phyloP scores from a whole-genome alignment of 2,329 filamentous ascomycete genomes.

The Periconia sp. region DNA sequence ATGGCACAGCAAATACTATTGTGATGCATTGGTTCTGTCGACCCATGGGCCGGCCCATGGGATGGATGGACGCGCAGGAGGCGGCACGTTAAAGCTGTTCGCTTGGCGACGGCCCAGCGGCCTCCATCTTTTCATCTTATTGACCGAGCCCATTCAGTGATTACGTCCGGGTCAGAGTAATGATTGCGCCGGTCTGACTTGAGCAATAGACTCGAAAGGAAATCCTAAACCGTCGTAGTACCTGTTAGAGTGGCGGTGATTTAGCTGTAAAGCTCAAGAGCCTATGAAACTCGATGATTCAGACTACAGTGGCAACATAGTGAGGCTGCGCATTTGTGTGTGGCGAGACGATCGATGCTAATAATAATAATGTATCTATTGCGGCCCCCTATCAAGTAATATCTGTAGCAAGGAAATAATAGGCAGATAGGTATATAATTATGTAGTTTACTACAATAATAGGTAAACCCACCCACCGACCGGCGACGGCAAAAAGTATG shows the following conservation, averaged over 20 bases:
- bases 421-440: too few relatives aligned
- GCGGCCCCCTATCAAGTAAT: too few relatives aligned
- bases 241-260: not conserved
- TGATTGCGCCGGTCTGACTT: not conserved
- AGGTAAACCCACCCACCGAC: too few relatives aligned
- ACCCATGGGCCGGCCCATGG: too few relatives aligned
- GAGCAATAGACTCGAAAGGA: not conserved
- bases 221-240: not conserved
- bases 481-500: conserved; percentile 22
- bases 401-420: too few relatives aligned
- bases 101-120: not conserved
- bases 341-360: too few relatives aligned
- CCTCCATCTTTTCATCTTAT: too few relatives aligned
- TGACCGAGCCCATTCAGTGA: too few relatives aligned
- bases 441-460: conserved; percentile 13
- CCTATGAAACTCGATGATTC: conserved; percentile 16
- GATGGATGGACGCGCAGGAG: not conserved
- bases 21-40: too few relatives aligned
- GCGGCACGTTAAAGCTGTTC: not conserved
- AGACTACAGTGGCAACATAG: conserved; percentile 6
- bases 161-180: not conserved
- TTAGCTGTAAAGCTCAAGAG: not conserved
- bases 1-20: too few relatives aligned
- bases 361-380: too few relatives aligned
- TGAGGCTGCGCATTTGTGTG: not conserved